Percentiles rank a stretch among this genome's conserved stretches.
These are phyloP conservation scores for Dryas octopetala DNA, from an alignment of 306 rosid genomes.

Conservation along the genomic window DNA sequence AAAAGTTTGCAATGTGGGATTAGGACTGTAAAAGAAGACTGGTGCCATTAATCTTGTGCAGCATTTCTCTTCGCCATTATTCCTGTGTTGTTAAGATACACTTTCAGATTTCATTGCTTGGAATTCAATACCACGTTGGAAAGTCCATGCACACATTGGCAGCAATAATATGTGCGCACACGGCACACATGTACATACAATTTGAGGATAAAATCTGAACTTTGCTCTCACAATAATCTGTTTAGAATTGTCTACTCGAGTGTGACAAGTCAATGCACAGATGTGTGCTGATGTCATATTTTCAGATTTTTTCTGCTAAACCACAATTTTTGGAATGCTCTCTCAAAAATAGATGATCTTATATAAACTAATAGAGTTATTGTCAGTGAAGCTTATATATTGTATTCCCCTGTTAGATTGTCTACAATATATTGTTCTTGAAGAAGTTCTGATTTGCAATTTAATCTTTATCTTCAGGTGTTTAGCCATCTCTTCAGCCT, in stretches of 20 bases:
- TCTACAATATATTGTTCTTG: no score
- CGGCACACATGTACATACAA: neutral
- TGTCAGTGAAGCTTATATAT: no score
- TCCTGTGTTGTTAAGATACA: neutral
- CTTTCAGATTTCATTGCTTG: neutral
- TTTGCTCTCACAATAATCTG: neutral
- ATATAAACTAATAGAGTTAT: no score
- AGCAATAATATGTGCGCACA: neutral
- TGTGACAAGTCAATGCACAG: neutral
- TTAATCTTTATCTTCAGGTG: slow-evolving; percentile 51
- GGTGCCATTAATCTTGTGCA: neutral
- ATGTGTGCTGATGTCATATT: neutral
- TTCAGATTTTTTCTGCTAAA: neutral
- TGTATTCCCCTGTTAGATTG: no score
- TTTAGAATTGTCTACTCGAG: neutral
- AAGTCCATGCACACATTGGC: neutral
- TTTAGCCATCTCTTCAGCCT: slow-evolving; percentile 73
- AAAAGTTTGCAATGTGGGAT: neutral
- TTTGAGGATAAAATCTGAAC: neutral
- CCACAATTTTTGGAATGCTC: neutral
- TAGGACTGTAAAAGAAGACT: neutral
- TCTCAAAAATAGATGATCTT: neutral
- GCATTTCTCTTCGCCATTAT: neutral
- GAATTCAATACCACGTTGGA: neutral
- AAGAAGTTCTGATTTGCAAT: slow-evolving; percentile 1